These are phyloP conservation scores for Coemansia sp. DNA, from an alignment of 192 early-diverging fungal genomes.

Conservation along the genomic window DNA sequence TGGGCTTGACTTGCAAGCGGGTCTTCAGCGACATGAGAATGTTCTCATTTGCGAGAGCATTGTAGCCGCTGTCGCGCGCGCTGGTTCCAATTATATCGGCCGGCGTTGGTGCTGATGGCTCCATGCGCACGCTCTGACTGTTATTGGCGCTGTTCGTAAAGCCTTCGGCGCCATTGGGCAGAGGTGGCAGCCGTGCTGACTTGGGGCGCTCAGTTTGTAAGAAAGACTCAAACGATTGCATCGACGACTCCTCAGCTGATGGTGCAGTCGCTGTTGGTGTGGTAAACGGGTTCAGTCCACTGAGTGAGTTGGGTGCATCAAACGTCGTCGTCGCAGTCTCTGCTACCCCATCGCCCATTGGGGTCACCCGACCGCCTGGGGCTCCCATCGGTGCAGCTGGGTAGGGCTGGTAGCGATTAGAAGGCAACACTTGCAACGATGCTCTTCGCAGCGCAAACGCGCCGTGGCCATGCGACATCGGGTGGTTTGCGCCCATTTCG, in stretches of 20 bases:
- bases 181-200: neutral
- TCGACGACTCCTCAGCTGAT: neutral
- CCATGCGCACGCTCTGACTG: neutral
- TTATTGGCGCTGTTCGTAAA: neutral
- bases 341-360: neutral
- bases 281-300: slow-evolving; percentile 12
- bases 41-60: neutral
- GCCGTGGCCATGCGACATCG: neutral
- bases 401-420: slow-evolving; percentile 47
- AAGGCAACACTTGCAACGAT: slow-evolving; percentile 39
- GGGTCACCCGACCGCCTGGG: neutral
- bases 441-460: slow-evolving; percentile 29
- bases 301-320: slow-evolving; percentile 3
- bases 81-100: neutral
- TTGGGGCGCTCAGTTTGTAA: neutral
- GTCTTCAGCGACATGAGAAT: slow-evolving; percentile 17
- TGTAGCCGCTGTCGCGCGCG: neutral
- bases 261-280: neutral
- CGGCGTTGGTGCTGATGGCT: slow-evolving; percentile 5
- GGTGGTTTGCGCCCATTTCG: slow-evolving; percentile 34
- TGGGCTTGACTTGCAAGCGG: slow-evolving; percentile 30
- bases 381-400: neutral
- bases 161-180: neutral
- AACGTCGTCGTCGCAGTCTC: neutral
- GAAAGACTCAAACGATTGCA: neutral